These are phyloP conservation scores for Didymella lethalis DNA, from an alignment of 2,329 filamentous ascomycete species.

Conservation along the genomic window DNA sequence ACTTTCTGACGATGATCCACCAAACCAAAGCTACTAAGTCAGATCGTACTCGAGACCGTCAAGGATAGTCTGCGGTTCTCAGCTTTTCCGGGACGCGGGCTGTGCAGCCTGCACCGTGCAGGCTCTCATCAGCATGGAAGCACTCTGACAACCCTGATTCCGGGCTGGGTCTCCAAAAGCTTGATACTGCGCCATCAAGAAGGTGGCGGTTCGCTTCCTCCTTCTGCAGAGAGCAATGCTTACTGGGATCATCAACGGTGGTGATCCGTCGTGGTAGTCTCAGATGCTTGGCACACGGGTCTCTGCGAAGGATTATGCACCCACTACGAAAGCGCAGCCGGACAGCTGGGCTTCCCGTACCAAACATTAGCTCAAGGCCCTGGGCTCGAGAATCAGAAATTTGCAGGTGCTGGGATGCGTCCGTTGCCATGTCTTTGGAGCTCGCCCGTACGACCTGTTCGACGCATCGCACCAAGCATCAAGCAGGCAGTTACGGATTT, in stretches of 20 bases:
- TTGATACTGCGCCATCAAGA: slow-evolving; percentile 11
- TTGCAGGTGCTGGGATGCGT: neutral
- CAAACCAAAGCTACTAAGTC: slow-evolving; percentile 27
- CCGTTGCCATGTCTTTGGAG: neutral
- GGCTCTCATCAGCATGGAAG: slow-evolving; percentile 34
- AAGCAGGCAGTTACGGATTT: slow-evolving; percentile 9
- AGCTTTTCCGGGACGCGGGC: slow-evolving; percentile 33
- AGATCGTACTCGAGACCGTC: slow-evolving; percentile 27
- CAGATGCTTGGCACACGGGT: slow-evolving; percentile 18
- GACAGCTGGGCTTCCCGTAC: neutral
- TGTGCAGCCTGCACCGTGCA: slow-evolving; percentile 29
- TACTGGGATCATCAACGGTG: slow-evolving; percentile 21
- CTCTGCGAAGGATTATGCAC: slow-evolving; percentile 13
- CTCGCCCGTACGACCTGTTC: neutral
- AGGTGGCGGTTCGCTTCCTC: slow-evolving; percentile 12
- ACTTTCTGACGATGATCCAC: slow-evolving; percentile 32
- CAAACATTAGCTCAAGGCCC: neutral
- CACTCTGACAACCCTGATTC: slow-evolving; percentile 29
- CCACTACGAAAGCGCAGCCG: slow-evolving; percentile 6
- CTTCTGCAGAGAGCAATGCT: slow-evolving; percentile 13
- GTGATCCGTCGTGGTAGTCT: slow-evolving; percentile 12
- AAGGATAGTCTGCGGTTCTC: slow-evolving; percentile 27
- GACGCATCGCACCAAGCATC: neutral
- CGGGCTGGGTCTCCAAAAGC: slow-evolving; percentile 36
- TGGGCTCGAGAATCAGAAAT: slow-evolving; percentile 1